These are phyloP conservation scores for Penicillium sp. DNA, from an alignment of 2,329 filamentous ascomycete genomes.

Conservation along the genomic window DNA sequence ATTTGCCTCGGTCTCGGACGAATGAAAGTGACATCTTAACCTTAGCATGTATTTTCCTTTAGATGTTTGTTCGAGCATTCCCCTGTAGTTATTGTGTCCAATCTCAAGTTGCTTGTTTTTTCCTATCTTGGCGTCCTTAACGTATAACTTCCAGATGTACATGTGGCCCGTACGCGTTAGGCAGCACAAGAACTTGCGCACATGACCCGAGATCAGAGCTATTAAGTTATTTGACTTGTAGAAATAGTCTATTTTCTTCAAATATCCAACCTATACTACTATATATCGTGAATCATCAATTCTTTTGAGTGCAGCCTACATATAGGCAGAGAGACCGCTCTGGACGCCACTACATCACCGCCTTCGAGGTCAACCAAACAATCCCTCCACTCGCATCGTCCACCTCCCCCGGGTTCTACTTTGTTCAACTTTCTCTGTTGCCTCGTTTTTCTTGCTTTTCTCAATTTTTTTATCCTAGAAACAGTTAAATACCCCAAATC, in stretches of 20 bases:
- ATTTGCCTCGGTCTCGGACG: constrained; percentile 92
- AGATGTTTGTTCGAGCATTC: constrained; percentile 33
- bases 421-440: constrained; percentile 13
- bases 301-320: constrained; percentile 2
- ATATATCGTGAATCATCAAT: background rate
- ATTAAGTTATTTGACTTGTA: background rate
- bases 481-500: constrained; percentile 13
- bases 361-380: constrained; percentile 25
- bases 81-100: constrained; percentile 34
- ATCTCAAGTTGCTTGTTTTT: constrained; percentile 10
- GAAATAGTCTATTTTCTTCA: background rate
- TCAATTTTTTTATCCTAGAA: constrained; percentile 7
- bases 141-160: background rate
- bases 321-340: background rate
- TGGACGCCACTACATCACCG: constrained; percentile 26
- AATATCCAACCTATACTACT: background rate
- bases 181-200: background rate
- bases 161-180: constrained; percentile 1
- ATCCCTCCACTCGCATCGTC: constrained; percentile 14
- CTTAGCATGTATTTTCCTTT: constrained; percentile 23
- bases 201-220: background rate
- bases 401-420: constrained; percentile 6
- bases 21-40: constrained; percentile 56
- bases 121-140: background rate
- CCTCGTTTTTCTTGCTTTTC: constrained; percentile 14